Base-by-base conservation (phyloP, 208 protist genomes). In the Trypanosoma cruzi region DNA sequence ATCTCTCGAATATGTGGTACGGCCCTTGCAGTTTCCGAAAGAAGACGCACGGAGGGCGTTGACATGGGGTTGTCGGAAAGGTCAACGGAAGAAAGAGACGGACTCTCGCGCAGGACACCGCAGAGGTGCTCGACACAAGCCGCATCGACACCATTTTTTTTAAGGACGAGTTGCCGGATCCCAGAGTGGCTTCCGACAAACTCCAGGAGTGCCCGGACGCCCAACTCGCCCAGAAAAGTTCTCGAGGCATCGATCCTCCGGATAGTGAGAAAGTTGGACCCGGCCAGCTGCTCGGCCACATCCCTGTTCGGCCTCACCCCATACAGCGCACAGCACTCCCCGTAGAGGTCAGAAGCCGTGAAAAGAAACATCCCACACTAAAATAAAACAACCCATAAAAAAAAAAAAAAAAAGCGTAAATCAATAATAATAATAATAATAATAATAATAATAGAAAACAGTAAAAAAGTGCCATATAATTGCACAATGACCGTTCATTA, bases 171-270 rank as follows among this genome's bases (percentile, higher is more conserved):
- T 65, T 75, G 68, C 56, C 77, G 73, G 46, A 96, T 48, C 48
- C 85, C 79, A 24, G 80, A 74, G 63, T 94, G 86, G 34, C 85
- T 77, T 8, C 62, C 65, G 24, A 89, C 77, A 63, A 93, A 85
- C 59, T 86, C 76, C 1, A 96, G 79, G 18, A 96, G 70, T 7
- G 88, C 88, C 56, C 80, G 82, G 8, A 89, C 79, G 18, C 91
- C 91, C 11, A 81, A 71, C 20, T 73, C 77, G 54, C 91, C 91
- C 20, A 96, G 72, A 67, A 93, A 90, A 14, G 86, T 96, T 53
- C 84, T 54, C 0, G 88, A 88, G 49, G 83, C 86, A 69, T 96
- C 91, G 61, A 96, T 66, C 18, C 67, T 4, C 16, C 61, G 31
- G 20, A 94, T 50, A 22, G 75, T 76, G 14, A 94, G 63, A 60